Base-by-base conservation (phyloP, 768 basidiomycete species). In the Zangia roseola region DNA sequence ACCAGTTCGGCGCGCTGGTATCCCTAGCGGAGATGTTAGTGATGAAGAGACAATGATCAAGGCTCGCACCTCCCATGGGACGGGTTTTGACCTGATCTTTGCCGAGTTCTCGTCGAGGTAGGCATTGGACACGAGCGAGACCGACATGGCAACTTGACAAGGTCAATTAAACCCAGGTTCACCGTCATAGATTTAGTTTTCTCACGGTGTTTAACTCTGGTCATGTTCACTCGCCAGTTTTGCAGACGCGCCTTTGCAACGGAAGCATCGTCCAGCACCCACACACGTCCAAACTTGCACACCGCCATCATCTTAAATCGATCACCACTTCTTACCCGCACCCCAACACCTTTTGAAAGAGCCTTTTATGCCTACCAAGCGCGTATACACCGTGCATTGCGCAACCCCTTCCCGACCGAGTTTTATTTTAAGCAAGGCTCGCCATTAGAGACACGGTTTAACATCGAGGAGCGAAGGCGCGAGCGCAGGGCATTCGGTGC, bases 361-460 rank as follows among this genome's bases (percentile, higher is more conserved):
- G 83, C 90, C 12, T 94, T 88, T 69, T 86, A 89, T 68, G 75
- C 79, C 45, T 94, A 95, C 76, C 88, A 92, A 64, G 75, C 81
- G 9, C 84, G 90, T 36, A 80, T 97, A 62, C 81, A 84, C 60
- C 86, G 90, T 56, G 86, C 93, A 3, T 72, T 97, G 40, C 86
- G 87, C 64, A 91, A 91, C 57, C 94, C 94, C 1, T 85, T 92
- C 65, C 90, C 94, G 16, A 75, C 81, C 49, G 85, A 93, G 40
- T 92, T 95, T 70, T 97, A 94, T 73, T 95, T 95, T 78, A 93
- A 93, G 70, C 84, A 84, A 42, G 94, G 94, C 9, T 89, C 93
- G 0, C 75, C 90, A 14, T 79, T 94, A 25, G 87, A 94, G 65
- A 82, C 83, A 13, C 80, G 88, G 33, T 95, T 92, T 69, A 83